Evolutionary conservation across 345 rosid species (phyloP), one percentile per base, ranked within the genome.

Genomic region (Syzygium aromaticum): DNA sequence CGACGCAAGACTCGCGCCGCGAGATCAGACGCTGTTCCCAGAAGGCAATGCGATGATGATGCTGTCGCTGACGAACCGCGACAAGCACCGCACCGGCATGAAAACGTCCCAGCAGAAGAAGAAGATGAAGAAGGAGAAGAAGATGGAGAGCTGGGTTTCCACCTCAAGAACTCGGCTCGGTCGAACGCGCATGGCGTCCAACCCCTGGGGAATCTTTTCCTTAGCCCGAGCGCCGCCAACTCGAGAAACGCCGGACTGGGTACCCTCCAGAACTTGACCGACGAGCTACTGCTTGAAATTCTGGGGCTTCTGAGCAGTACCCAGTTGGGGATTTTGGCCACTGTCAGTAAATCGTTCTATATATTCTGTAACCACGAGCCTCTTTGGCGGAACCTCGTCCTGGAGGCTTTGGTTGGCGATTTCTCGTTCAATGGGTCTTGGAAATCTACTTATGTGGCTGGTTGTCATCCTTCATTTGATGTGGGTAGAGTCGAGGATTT

Each of bases 371-470:
- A 91, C 87, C 98, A 98, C 28, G 98, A 96, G 88, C 94, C 96
- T 49, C 91, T 96, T 15, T 98, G 99, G 99, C 95, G 95, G 89
- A 96, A 95, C 87, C 96, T 98, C 73, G 98, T 94, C 17, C 92
- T 98, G 89, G 95, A 94, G 52, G 88, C 88, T 77, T 54, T 94
- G 22, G 93, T 90, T 43, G 98, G 95, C 27, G 92, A 91, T 43
- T 95, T 98, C 89, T 92, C 86, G 87, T 98, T 90, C 87, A 87
- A 53, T 78, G 94, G 94, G 82, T 94, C 96, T 5, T 98, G 99
- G 99, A 98, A 91, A 92, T 87, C 91, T 38, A 95, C 99, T 87
- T 95, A 94, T 78, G 85, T 98, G 88, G 87, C 92, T 89, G 83
- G 92, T 84, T 84, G 67, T 80, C 87, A 86, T n/a, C 96, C 95